Conservation (phyloP, 176 grass and related monocot genomes). For the Hordeum marinum region DNA sequence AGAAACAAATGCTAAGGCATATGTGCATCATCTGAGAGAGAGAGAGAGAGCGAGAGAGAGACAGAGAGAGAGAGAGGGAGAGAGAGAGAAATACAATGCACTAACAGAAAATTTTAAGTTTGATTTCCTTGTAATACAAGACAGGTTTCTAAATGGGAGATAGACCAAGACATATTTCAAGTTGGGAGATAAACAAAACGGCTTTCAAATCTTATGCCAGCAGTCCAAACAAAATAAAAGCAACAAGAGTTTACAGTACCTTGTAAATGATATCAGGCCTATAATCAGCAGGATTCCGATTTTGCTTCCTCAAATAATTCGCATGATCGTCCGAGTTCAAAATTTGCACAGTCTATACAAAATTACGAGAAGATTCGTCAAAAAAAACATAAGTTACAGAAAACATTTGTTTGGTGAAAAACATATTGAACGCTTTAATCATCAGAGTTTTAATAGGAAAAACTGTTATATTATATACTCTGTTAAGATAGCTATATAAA, state of each 20-base stretch:
- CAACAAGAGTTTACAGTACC: slow-evolving; percentile 36
- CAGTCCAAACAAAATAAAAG: background rate
- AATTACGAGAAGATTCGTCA: background rate
- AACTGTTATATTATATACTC: background rate
- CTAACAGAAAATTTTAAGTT: too few species aligned
- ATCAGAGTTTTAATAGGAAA: background rate
- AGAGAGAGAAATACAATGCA: background rate
- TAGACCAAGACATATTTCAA: background rate
- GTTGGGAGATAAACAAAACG: background rate
- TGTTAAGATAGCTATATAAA: background rate
- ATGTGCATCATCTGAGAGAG: background rate
- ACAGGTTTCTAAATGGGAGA: background rate
- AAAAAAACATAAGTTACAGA: background rate
- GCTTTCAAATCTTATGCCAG: background rate
- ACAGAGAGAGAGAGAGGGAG: background rate
- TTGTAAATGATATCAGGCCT: slow-evolving; percentile 97
- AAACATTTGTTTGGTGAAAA: background rate
- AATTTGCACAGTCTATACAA: slow-evolving; percentile 72
- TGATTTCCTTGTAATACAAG: background rate
- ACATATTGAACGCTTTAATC: background rate
- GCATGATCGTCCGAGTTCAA: slow-evolving; percentile 95
- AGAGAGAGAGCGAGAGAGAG: background rate
- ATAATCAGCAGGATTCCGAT: slow-evolving; percentile 83
- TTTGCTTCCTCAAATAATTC: slow-evolving; percentile 87
- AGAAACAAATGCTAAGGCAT: background rate